Conservation (phyloP, 2,329 filamentous ascomycete species). For the Paracamarosporium sp. region DNA sequence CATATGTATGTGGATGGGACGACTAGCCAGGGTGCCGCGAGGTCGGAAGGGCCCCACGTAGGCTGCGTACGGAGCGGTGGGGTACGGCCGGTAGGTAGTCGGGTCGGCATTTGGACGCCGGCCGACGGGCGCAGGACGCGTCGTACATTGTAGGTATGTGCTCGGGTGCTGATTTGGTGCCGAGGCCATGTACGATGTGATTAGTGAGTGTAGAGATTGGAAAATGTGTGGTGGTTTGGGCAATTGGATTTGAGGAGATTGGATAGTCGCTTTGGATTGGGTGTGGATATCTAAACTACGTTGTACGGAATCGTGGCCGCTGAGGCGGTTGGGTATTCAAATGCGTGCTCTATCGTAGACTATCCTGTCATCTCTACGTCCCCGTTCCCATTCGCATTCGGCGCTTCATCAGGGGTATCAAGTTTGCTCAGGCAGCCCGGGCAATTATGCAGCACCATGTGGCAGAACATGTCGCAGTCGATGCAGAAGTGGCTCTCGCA, state of each 20-base stretch:
- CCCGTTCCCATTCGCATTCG: constrained; percentile 21
- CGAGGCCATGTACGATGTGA: constrained; percentile 1
- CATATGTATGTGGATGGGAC: background rate
- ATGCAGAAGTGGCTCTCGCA: constrained; percentile 95
- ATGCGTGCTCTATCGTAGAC: too few species aligned
- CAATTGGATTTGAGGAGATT: too few species aligned
- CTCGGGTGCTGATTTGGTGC: constrained; percentile 1
- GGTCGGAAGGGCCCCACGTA: constrained; percentile 1
- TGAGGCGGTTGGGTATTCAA: too few species aligned
- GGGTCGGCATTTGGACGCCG: constrained; percentile 7
- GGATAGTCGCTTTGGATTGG: background rate
- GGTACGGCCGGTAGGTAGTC: background rate
- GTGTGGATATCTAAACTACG: background rate
- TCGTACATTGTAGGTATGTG: too few species aligned
- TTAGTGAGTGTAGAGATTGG: too few species aligned
- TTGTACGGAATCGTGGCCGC: too few species aligned
- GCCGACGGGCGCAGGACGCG: background rate
- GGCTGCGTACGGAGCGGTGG: background rate
- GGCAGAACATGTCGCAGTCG: constrained; percentile 94
- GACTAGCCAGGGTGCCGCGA: constrained; percentile 1
- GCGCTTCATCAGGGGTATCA: constrained; percentile 21
- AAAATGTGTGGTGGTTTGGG: too few species aligned
- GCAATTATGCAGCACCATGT: constrained; percentile 95
- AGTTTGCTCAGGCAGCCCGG: constrained; percentile 75
- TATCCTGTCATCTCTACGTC: constrained; percentile 36